Base-by-base conservation (phyloP, 2,329 filamentous ascomycete genomes). In the Penicillium sp. region DNA sequence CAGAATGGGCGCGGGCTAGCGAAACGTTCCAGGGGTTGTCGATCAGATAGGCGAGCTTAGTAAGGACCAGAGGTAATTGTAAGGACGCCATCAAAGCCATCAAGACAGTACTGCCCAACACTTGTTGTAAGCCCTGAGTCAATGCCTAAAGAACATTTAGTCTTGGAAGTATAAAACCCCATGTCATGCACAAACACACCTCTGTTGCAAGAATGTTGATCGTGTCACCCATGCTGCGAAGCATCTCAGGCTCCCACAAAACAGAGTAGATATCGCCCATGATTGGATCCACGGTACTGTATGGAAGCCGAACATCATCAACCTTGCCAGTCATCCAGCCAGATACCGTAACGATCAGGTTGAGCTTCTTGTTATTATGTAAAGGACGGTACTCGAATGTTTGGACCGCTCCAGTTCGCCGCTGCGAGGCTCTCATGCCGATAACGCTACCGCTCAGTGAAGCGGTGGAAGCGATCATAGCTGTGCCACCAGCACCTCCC, bases 11-110 rank as follows among this genome's bases (percentile, higher is more conserved):
- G 61, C 93, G 84, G 62, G 93, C 89, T 43, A 95, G 81, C 1
- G 93, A 97, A n/a, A 96, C 91, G 24, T 87, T 89, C 93, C 93
- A 98, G 0, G 93, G 93, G 65, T 98, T 98, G 70, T 98, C 93
- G 58, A 98, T 96, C 18, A 98, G 79, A 65, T 98, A 98, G 0
- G 92, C 84, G 8, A 98, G 81, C 67, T 98, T 98, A 0, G 92
- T 91, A 39, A 98, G 75, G 25, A 96, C 86, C 37, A 98, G 82
- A 2, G 93, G 93, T n/a, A 96, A 75, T 67, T 95, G 89, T 44
- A 98, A 76, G 29, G 91, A 90, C 35, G 91, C 87, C 92, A 98
- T 97, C 28, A 98, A 77, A 58, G 86, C 83, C 45, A 91, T 83
- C 13, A 98, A 76, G 45, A 98, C 86, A 0, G 93, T 97, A 64